Evolutionary conservation across 257 asterid species (phyloP), one percentile per base, ranked within the genome.

Genomic region (Verbena officinalis): DNA sequence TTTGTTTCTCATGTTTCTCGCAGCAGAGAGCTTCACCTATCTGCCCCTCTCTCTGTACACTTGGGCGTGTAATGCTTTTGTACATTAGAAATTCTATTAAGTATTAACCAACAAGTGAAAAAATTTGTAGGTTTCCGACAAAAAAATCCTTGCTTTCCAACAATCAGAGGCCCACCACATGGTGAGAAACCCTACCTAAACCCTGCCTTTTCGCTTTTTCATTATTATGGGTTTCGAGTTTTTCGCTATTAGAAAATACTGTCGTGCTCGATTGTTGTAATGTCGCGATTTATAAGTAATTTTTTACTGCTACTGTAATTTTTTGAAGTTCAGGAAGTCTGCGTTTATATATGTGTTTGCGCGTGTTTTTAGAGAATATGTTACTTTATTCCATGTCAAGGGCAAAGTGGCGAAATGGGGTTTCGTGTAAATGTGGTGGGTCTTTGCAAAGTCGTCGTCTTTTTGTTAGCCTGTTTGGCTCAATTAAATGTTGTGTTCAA

Each of bases 141-240:
- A 23, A 38, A 27, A 22, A 33, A 12, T 51, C 62, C 16, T 57
- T 13, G 52, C 53, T 53, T 23, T 17, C 66, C 77, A 51, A 31
- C 71, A 30, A n/a, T 54, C 56, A 15, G 53, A 56, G 77, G 73
- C 65, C 75, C 70, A 72, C 78, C 75, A 44, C 78, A 63, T 72
- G 78, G 81, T 77, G 73, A 72, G 81, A 17, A 71, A 62, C 75
- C 75, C 69, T 24, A 59, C 64, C 36, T 36, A 27, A 43, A 6
- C 55, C 48, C 13, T 27, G 22, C 30, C 6, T 3, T 30, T 13
- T 23, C 59, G 60, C 19, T 17, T 12, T 15, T 2, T 30, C 13
- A 15, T 33, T n/a, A n/a, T 40, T 13, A 12, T 39, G 15, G 19
- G 43, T 33, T 12, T 59, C 13, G 16, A 14, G 17, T 59, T 31